Percentiles rank a stretch among this genome's conserved stretches.
phyloP scores from a whole-genome alignment of 768 basidiomycete species.

The Amanita brunnescens region DNA sequence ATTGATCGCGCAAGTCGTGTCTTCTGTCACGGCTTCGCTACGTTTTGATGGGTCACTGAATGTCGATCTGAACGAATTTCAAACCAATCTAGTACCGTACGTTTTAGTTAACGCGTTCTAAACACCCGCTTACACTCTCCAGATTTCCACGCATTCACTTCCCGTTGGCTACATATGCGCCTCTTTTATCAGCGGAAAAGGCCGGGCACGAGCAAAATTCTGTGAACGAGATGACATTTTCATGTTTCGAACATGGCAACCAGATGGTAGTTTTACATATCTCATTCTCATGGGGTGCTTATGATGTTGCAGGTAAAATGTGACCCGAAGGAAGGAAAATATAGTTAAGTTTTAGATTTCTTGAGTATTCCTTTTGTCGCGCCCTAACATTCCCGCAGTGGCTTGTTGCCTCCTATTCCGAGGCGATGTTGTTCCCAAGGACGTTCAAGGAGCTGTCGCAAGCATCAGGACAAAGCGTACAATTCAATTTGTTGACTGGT shows the following conservation, averaged over 20 bases:
- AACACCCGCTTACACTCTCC: constrained; percentile 6
- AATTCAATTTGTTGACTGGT: constrained; percentile 98
- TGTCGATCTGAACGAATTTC: constrained; percentile 97
- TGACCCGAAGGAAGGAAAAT: constrained; percentile 97
- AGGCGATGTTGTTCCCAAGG: constrained; percentile 96
- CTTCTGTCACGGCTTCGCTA: constrained; percentile 92
- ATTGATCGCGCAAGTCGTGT: constrained; percentile 98
- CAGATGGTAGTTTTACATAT: constrained; percentile 62
- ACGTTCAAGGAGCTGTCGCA: constrained; percentile 86
- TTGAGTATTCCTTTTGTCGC: neutral
- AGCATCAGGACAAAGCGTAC: constrained; percentile 96
- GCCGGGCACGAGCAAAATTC: constrained; percentile 96
- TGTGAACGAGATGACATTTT: constrained; percentile 96
- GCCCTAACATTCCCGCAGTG: constrained; percentile 40
- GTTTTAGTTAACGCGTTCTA: constrained; percentile 21
- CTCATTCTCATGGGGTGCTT: neutral
- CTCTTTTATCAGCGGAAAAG: constrained; percentile 89
- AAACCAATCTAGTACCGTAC: constrained; percentile 96
- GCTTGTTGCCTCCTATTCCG: constrained; percentile 90
- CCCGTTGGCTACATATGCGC: constrained; percentile 93
- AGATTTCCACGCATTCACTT: constrained; percentile 99
- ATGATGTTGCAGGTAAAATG: constrained; percentile 39
- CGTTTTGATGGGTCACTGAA: constrained; percentile 97
- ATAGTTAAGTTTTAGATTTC: constrained; percentile 55
- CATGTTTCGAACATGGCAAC: constrained; percentile 94